Base-by-base conservation (phyloP, 2,329 filamentous ascomycete genomes). In the Kalaharituber pfeilii region DNA sequence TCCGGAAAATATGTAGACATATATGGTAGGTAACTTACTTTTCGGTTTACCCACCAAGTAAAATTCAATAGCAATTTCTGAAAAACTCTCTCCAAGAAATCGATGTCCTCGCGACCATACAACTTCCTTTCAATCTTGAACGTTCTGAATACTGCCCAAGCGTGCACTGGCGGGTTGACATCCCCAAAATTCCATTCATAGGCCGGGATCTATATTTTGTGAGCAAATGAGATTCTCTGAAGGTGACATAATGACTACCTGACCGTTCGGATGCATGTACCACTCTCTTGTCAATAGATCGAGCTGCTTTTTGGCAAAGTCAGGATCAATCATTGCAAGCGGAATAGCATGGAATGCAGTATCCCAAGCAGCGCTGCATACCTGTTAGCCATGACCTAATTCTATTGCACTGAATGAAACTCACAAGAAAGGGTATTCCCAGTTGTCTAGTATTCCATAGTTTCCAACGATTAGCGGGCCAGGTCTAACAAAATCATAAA, bases 41-140 rank as follows among this genome's bases (percentile, higher is more conserved):
- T 96, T 56, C 89, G 83, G 67, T 96, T 96, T 20, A 95, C 89
- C 89, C 89, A 60, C 91, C 91, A 96, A 3, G 91, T 96, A 68
- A 96, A 96, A 71, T 96, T 96, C 59, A 96, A 74, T 24, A 96
- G 73, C 57, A 96, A 70, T 69, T 96, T 96, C 66, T 96, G 91
- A 73, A 96, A 96, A 3, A 95, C 87, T 20, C 89, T 79, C 72
- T 96, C 89, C 8, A 96, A 75, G 69, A 95, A 96, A 69, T 96
- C 91, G 28, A 95, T 73, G 66, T 96, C 89, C 66, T 95, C 86
- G 29, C 86, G 80, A 39, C 89, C 91, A 64, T 95, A 96, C 73
- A 96, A 79, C 72, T 96, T 96, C 62, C 91, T 82, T 72, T 96
- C 89, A 60, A 96, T 95, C 71, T 96, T 96, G 80, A 96, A 96